These are phyloP conservation scores for Leccinum uliginosum DNA, from an alignment of 768 basidiomycete species.

Conservation along the genomic window DNA sequence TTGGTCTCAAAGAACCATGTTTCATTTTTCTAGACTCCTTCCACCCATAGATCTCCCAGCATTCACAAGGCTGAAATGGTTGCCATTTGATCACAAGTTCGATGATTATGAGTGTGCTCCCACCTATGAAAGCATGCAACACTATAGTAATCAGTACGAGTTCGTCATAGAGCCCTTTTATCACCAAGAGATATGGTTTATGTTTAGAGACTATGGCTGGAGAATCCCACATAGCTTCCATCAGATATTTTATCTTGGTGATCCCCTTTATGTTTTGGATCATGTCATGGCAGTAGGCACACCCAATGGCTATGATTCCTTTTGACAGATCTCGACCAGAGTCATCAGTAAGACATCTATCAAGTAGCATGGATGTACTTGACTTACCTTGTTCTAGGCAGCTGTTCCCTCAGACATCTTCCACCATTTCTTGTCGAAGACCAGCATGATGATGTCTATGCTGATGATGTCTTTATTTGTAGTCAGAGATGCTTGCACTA, in stretches of 20 bases:
- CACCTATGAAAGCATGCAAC: slow-evolving; percentile 1
- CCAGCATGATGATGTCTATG: not conserved
- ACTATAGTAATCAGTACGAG: not conserved
- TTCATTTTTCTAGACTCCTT: not conserved
- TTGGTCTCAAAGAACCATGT: not conserved
- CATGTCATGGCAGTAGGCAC: not conserved
- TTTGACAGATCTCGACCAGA: not conserved
- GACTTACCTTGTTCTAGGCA: not conserved
- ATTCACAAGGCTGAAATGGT: not conserved
- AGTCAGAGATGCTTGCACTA: slow-evolving; percentile 1
- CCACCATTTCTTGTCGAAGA: not conserved
- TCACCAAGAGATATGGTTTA: not conserved
- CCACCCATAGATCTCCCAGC: not conserved
- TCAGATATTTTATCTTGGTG: slow-evolving; percentile 10
- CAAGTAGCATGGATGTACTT: too few relatives aligned
- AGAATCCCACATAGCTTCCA: not conserved
- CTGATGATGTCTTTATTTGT: not conserved
- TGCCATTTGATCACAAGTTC: not conserved
- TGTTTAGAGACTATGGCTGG: slow-evolving; percentile 8
- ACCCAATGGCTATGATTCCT: not conserved
- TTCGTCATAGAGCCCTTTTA: slow-evolving; percentile 1
- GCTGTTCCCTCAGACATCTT: not conserved
- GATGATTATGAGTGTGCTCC: not conserved
- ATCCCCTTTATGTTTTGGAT: not conserved
- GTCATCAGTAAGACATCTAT: too few relatives aligned